These are phyloP conservation scores for Forsythia viridissima DNA, from an alignment of 257 asterid species.

Conservation along the genomic window DNA sequence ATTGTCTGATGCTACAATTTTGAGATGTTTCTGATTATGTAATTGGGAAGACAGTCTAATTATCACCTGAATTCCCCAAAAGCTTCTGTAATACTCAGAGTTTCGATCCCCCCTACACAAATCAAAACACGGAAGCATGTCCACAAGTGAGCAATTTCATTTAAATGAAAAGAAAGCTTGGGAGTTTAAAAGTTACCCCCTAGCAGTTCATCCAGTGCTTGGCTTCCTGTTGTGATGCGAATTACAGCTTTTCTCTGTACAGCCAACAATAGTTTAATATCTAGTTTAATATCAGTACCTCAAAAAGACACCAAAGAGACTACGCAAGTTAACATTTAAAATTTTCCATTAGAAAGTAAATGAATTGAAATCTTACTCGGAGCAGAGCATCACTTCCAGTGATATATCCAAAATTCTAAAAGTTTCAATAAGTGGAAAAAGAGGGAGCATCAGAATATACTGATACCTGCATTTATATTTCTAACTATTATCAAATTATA, in stretches of 20 bases:
- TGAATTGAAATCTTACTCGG: constrained; percentile 53
- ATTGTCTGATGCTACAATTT: not conserved
- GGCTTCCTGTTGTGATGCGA: constrained; percentile 94
- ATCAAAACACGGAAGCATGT: constrained; percentile 15
- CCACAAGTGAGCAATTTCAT: constrained; percentile 13
- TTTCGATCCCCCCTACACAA: constrained; percentile 83
- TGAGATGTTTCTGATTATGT: not conserved
- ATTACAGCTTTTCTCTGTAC: constrained; percentile 79
- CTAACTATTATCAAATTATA: constrained; percentile 13
- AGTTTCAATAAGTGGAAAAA: constrained; percentile 16
- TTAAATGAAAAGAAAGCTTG: constrained; percentile 18
- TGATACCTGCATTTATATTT: constrained; percentile 6
- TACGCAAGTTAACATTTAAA: not conserved
- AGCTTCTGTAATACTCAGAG: constrained; percentile 89
- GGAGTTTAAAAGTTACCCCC: constrained; percentile 56
- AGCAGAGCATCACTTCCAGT: constrained; percentile 97
- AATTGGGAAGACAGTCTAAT: constrained; percentile 9
- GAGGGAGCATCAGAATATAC: constrained; percentile 23
- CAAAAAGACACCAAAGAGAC: constrained; percentile 1
- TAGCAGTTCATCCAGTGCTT: constrained; percentile 92
- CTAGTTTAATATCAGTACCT: constrained; percentile 20
- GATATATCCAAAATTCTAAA: constrained; percentile 88
- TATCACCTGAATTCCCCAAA: constrained; percentile 94
- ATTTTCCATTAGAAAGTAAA: constrained; percentile 8
- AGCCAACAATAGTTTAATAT: constrained; percentile 13